Conservation (phyloP, 2,329 filamentous ascomycete genomes). For the Magnaporthiopsis poae region DNA sequence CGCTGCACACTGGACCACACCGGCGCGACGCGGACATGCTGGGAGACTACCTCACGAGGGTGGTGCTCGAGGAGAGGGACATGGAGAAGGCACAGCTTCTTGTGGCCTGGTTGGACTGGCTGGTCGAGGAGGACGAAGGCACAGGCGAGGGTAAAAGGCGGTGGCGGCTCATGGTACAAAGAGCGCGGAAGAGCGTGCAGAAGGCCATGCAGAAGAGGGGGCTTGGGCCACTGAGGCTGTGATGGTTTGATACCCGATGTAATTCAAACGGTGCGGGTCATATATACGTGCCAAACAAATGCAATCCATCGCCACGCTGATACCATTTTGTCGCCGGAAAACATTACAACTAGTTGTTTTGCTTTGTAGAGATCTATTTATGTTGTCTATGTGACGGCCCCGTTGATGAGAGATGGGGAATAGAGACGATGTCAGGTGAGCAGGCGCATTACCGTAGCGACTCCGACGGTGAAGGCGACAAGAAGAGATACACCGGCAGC, state of each 20-base stretch:
- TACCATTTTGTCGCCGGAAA: background rate
- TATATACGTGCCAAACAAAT: too few species aligned
- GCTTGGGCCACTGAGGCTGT: constrained; percentile 44
- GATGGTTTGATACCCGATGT: constrained; percentile 9
- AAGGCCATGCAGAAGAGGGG: constrained; percentile 46
- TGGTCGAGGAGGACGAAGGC: constrained; percentile 39
- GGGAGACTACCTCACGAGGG: constrained; percentile 57
- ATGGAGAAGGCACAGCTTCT: constrained; percentile 84
- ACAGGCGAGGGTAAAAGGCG: constrained; percentile 25
- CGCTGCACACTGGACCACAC: constrained; percentile 66
- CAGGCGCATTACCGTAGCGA: background rate
- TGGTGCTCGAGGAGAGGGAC: constrained; percentile 68
- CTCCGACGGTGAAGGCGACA: background rate
- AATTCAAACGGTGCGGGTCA: background rate
- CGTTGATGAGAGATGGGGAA: background rate
- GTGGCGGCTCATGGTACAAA: constrained; percentile 37
- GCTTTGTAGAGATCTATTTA: background rate
- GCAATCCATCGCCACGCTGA: background rate
- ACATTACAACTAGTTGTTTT: background rate
- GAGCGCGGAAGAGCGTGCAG: constrained; percentile 42
- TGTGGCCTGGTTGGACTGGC: constrained; percentile 58
- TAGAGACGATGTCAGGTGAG: background rate
- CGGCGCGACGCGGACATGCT: constrained; percentile 67
- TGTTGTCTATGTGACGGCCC: background rate
- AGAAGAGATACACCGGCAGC: background rate